Conservation (phyloP, 2,329 filamentous ascomycete species). For the Hypoxylon sp. region DNA sequence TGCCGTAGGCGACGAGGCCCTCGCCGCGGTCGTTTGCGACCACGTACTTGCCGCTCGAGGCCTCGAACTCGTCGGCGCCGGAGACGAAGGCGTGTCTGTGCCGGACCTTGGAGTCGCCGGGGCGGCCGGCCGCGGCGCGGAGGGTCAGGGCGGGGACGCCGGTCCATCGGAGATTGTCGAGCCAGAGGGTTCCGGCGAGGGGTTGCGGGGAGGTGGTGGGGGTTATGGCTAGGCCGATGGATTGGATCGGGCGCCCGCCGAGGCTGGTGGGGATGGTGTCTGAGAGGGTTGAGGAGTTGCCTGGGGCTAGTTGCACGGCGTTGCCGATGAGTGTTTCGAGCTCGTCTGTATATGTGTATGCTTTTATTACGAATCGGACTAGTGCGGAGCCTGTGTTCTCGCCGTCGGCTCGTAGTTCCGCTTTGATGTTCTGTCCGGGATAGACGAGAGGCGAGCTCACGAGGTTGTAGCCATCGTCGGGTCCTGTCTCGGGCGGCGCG, state of each 20-base stretch:
- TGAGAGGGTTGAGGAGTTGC: conserved; percentile 6
- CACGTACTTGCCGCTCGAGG: conserved; percentile 31
- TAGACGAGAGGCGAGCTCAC: conserved; percentile 43
- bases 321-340: conserved; percentile 7
- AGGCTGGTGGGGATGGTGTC: conserved; percentile 39
- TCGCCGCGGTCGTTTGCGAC: conserved; percentile 44
- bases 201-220: neutral
- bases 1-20: conserved; percentile 45
- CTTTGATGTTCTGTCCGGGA: conserved; percentile 40
- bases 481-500: conserved; percentile 32
- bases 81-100: conserved; percentile 44
- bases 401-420: conserved; percentile 14
- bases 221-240: conserved; percentile 38
- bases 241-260: conserved; percentile 39
- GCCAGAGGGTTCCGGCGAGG: conserved; percentile 28
- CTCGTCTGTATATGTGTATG: conserved; percentile 18
- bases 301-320: conserved; percentile 7
- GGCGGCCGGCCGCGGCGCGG: neutral
- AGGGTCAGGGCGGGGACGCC: conserved; percentile 29
- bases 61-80: conserved; percentile 36
- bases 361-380: conserved; percentile 14
- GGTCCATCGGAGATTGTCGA: conserved; percentile 37
- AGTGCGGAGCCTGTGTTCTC: neutral
- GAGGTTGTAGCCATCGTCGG: conserved; percentile 37
- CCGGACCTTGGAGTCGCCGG: conserved; percentile 27